Conservation (phyloP, 768 basidiomycete genomes). For the Piloderma croceum region DNA sequence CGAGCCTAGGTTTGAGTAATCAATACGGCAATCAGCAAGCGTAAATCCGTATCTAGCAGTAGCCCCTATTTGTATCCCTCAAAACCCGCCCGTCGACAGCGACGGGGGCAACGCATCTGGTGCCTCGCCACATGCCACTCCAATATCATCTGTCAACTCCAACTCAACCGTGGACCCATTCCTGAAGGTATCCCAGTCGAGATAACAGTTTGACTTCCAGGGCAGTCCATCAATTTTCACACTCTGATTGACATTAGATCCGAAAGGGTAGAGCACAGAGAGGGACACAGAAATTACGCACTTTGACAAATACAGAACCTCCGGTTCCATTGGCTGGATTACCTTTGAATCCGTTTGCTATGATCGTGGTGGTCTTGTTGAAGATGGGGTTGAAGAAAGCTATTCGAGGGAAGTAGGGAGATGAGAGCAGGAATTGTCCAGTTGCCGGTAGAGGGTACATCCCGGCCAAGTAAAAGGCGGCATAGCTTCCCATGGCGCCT, state of each 20-base stretch:
- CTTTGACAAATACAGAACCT: slow-evolving; percentile 54
- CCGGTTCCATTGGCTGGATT: slow-evolving; percentile 49
- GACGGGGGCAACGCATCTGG: slow-evolving; percentile 49
- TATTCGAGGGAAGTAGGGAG: slow-evolving; percentile 55
- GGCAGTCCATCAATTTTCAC: slow-evolving; percentile 51
- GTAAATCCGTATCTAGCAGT: no score
- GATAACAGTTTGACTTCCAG: slow-evolving; percentile 59
- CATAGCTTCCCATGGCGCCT: slow-evolving; percentile 56
- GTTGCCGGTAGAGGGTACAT: slow-evolving; percentile 63
- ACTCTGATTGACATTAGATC: slow-evolving; percentile 31
- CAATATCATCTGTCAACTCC: slow-evolving; percentile 49
- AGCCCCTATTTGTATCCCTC: no score
- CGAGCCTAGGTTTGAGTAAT: no score
- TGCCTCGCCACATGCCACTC: slow-evolving; percentile 45
- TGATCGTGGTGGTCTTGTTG: slow-evolving; percentile 53
- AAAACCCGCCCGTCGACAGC: slow-evolving; percentile 58
- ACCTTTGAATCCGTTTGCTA: slow-evolving; percentile 42
- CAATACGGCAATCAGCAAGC: no score
- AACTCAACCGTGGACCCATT: slow-evolving; percentile 49
- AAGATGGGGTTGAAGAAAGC: slow-evolving; percentile 57
- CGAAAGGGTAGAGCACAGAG: neutral
- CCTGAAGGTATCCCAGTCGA: slow-evolving; percentile 62
- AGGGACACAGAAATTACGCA: slow-evolving; percentile 15
- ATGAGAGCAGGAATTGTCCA: slow-evolving; percentile 51
- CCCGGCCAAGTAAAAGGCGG: slow-evolving; percentile 51